phyloP scores from a whole-genome alignment of 129 eudicot genomes.

The Escallonia herrerae region DNA sequence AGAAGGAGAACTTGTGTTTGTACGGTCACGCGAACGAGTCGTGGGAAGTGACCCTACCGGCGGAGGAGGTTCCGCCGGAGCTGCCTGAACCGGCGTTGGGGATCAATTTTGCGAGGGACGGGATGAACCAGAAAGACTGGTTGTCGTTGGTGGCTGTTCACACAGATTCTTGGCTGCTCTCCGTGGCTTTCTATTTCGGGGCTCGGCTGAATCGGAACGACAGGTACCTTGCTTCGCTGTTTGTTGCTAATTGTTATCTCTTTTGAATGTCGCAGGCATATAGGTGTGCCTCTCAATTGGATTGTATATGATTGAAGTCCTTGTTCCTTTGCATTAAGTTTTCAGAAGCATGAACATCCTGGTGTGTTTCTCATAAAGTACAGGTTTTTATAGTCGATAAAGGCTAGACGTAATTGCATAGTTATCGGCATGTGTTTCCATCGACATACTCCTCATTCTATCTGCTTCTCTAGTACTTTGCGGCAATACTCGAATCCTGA shows the following conservation, averaged over 20 bases:
- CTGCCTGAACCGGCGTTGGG: conserved; percentile 72
- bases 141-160: conserved; percentile 63
- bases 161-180: conserved; percentile 62
- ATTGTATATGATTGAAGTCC: no score
- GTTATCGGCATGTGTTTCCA: no score
- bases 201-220: conserved; percentile 65
- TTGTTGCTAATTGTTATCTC: not conserved
- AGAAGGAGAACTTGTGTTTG: conserved; percentile 67
- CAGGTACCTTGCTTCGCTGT: conserved; percentile 22
- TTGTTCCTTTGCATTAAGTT: no score
- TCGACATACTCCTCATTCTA: no score
- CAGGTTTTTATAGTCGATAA: no score
- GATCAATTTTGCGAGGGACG: conserved; percentile 68
- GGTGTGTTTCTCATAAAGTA: no score
- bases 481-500: no score
- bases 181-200: conserved; percentile 65
- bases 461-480: no score
- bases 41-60: conserved; percentile 67
- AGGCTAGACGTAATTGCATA: no score
- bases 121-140: conserved; percentile 63
- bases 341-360: no score
- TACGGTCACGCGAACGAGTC: conserved; percentile 64
- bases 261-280: no score
- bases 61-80: conserved; percentile 71
- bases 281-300: no score